A percentile compares a stretch with the other conserved stretches of the same genome.
Conservation (phyloP, 441 rosid genomes). For the Croton laevigatus region DNA sequence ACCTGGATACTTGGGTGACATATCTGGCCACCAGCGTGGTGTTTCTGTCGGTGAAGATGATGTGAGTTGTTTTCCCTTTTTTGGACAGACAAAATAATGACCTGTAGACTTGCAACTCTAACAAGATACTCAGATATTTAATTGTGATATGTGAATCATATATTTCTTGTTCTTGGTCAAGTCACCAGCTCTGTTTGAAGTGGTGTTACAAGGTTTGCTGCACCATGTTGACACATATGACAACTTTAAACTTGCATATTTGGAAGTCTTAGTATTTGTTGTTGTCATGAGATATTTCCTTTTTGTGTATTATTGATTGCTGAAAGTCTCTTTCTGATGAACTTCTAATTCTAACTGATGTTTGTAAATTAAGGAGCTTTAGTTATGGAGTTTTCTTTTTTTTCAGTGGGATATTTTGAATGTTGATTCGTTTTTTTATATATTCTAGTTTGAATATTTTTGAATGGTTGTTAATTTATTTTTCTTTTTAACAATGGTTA, state of each 20-base stretch:
- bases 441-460: no score
- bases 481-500: no score
- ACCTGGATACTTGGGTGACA: slow-evolving; percentile 66
- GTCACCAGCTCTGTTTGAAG: slow-evolving; percentile 8
- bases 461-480: no score
- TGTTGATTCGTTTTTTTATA: no score
- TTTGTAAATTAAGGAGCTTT: no score
- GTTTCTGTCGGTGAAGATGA: slow-evolving; percentile 67
- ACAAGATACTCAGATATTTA: neutral
- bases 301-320: no score
- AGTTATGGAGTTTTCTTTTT: no score
- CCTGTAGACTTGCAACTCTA: slow-evolving; percentile 1
- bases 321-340: no score
- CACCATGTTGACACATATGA: neutral
- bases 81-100: neutral
- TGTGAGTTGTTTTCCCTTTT: slow-evolving; percentile 42
- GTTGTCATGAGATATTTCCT: neutral
- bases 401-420: no score
- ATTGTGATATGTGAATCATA: neutral
- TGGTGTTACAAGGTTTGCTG: neutral
- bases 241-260: neutral
- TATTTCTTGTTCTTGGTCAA: slow-evolving; percentile 2
- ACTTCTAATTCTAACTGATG: no score
- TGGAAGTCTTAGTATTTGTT: neutral
- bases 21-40: slow-evolving; percentile 64